Conservation (phyloP, 176 grass and related monocot genomes). For the Phragmites australis region DNA sequence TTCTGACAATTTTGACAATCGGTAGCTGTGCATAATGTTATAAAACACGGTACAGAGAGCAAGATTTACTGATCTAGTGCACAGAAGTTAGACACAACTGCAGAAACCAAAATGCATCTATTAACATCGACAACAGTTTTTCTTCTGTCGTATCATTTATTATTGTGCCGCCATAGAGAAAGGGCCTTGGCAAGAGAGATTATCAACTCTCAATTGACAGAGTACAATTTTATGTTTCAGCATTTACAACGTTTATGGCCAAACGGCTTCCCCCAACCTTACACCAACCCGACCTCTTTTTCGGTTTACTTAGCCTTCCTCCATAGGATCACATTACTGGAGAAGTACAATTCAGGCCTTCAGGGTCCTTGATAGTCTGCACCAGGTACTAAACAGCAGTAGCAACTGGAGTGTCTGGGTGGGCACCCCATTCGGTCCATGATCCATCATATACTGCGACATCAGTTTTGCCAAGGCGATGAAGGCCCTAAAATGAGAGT, state of each 20-base stretch:
- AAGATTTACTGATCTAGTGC: no score
- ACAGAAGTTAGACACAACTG: neutral
- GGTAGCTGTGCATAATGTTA: neutral
- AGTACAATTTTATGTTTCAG: slow-evolving; percentile 8
- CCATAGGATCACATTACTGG: neutral
- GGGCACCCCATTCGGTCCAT: slow-evolving; percentile 86
- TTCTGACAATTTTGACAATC: neutral
- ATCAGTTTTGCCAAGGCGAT: slow-evolving; percentile 73
- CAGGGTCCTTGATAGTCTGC: neutral
- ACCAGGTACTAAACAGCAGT: slow-evolving; percentile 33
- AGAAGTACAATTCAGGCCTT: neutral
- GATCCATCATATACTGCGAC: slow-evolving; percentile 84
- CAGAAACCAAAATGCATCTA: neutral
- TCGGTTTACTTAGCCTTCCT: neutral
- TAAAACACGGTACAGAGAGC: neutral
- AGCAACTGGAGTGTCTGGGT: slow-evolving; percentile 66
- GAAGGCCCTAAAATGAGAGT: slow-evolving; percentile 56
- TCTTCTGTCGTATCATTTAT: neutral
- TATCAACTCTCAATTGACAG: neutral
- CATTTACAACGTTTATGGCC: slow-evolving; percentile 38
- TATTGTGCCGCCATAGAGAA: neutral
- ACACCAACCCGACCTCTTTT: neutral
- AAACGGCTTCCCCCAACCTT: neutral
- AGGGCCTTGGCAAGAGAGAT: neutral
- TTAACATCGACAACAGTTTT: neutral